Evolutionary conservation across 768 basidiomycete species (phyloP).

Genomic region (Agaricus blazei): DNA sequence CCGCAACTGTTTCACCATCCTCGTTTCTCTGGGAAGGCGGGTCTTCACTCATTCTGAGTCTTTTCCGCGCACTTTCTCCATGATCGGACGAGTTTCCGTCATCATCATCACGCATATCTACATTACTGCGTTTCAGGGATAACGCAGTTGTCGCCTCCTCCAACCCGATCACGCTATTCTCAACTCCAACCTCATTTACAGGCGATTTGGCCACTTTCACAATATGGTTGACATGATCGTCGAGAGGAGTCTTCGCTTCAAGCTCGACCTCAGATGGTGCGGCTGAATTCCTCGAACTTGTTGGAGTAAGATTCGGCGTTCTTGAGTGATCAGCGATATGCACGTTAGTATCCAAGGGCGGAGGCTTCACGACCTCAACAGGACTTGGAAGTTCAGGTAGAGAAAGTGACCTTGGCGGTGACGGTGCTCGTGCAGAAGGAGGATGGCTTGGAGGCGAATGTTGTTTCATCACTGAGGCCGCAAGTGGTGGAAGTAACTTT

Average conservation of each 20-base stretch:
- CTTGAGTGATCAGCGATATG: background rate
- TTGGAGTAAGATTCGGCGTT: conserved; percentile 1
- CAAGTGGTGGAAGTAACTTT: background rate
- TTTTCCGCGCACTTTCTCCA: conserved; percentile 1
- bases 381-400: background rate
- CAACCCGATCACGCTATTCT: background rate
- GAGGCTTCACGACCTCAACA: background rate
- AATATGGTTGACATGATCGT: background rate
- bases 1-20: background rate
- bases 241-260: conserved; percentile 10
- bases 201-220: conserved; percentile 2
- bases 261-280: conserved; percentile 1
- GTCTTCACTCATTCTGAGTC: background rate
- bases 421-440: background rate
- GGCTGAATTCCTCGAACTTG: background rate
- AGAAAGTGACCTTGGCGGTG: too few relatives aligned
- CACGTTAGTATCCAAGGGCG: background rate
- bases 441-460: background rate
- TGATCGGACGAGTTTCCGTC: background rate
- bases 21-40: background rate
- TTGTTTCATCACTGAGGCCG: background rate
- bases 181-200: background rate
- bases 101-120: background rate
- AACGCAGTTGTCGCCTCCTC: background rate
- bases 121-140: conserved; percentile 5